These are phyloP conservation scores for Trichoderma arundinaceum DNA, from an alignment of 2,329 filamentous ascomycete species.

Conservation along the genomic window DNA sequence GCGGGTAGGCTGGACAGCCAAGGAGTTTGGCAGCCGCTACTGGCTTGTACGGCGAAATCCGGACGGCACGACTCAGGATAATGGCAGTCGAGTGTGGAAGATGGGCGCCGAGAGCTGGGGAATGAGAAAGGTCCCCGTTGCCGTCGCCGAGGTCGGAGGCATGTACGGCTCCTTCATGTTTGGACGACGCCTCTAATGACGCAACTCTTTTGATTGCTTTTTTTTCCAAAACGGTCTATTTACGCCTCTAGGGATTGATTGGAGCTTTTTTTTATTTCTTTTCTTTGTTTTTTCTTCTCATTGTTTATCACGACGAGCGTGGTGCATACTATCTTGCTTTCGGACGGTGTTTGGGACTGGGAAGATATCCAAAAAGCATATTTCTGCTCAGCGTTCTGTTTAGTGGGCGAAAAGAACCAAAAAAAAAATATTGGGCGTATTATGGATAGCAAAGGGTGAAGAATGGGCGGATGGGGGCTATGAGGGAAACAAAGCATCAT, in stretches of 20 bases:
- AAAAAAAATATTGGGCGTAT: constrained; percentile 24
- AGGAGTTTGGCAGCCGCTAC: constrained; percentile 68
- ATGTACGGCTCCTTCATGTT: constrained; percentile 83
- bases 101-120: constrained; percentile 86
- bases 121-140: constrained; percentile 90
- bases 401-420: constrained; percentile 6
- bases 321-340: constrained; percentile 20
- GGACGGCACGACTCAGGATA: constrained; percentile 44
- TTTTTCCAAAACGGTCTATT: not conserved
- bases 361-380: constrained; percentile 31
- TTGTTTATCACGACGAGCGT: not conserved
- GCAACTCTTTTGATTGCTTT: not conserved
- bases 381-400: constrained; percentile 27
- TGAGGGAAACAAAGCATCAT: constrained; percentile 18
- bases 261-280: not conserved
- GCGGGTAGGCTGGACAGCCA: constrained; percentile 71
- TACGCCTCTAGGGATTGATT: not conserved
- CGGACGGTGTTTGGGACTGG: constrained; percentile 32
- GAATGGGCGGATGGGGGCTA: not conserved
- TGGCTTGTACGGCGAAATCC: constrained; percentile 67
- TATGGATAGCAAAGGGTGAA: not conserved
- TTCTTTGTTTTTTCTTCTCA: not conserved
- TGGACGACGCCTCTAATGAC: constrained; percentile 58
- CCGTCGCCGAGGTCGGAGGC: constrained; percentile 86
- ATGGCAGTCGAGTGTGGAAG: constrained; percentile 73